phyloP scores from a whole-genome alignment of 768 basidiomycete species.

The Mycena haematopus region DNA sequence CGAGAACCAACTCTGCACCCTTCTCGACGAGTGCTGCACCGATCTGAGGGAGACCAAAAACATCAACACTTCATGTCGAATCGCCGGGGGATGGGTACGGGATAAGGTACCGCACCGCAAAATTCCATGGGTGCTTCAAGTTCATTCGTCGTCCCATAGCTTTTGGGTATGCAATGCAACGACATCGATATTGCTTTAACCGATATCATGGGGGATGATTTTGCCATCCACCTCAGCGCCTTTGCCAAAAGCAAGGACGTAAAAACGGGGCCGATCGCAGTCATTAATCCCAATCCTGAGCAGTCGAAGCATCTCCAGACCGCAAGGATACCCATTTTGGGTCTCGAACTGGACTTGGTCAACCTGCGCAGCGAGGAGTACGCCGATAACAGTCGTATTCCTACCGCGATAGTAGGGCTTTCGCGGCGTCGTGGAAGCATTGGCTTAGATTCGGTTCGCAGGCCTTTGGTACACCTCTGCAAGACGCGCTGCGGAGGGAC shows the following conservation, averaged over 20 bases:
- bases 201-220: conserved; percentile 88
- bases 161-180: conserved; percentile 81
- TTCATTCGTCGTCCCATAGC: conserved; percentile 49
- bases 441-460: conserved; percentile 38
- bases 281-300: conserved; percentile 92
- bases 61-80: conserved; percentile 74
- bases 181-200: conserved; percentile 94
- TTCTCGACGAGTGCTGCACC: conserved; percentile 81
- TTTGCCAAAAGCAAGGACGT: conserved; percentile 62
- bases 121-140: conserved; percentile 24
- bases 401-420: conserved; percentile 76
- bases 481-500: conserved; percentile 92
- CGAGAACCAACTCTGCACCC: conserved; percentile 72
- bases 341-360: conserved; percentile 89
- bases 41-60: conserved; percentile 59
- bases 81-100: conserved; percentile 98
- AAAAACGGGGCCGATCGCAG: conserved; percentile 67
- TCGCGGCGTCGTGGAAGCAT: neutral
- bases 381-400: conserved; percentile 86
- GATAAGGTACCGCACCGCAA: conserved; percentile 76
- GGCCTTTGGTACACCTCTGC: conserved; percentile 89
- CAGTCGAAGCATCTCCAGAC: conserved; percentile 99
- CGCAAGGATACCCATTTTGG: conserved; percentile 82
- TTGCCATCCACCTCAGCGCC: conserved; percentile 78
- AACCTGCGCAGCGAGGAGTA: conserved; percentile 95